Percentiles rank a stretch among this genome's conserved stretches.
phyloP scores from a whole-genome alignment of 2,329 filamentous ascomycete genomes.

The Cytospora piceae region DNA sequence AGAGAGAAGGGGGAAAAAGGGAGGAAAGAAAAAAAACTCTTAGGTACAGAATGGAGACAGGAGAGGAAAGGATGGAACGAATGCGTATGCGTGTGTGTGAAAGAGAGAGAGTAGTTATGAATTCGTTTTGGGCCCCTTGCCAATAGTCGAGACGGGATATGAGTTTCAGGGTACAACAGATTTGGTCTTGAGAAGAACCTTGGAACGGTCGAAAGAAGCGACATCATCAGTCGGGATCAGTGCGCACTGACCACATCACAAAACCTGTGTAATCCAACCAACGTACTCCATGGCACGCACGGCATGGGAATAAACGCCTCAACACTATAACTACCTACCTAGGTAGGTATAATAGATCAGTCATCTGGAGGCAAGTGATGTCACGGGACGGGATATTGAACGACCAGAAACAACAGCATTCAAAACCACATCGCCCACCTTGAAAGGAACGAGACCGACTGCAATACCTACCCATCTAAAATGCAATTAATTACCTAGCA shows the following conservation, averaged over 20 bases:
- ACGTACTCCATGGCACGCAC: background rate
- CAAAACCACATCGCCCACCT: too few species aligned
- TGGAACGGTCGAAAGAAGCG: slow-evolving; percentile 1
- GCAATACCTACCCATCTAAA: too few species aligned
- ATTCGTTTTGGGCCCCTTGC: background rate
- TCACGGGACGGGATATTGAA: background rate
- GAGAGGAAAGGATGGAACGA: too few species aligned
- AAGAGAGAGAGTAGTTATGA: background rate
- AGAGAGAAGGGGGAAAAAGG: background rate
- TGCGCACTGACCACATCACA: background rate
- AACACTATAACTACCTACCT: too few species aligned
- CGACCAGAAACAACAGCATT: too few species aligned
- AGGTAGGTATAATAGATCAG: too few species aligned
- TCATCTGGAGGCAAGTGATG: background rate
- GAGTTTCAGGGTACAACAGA: background rate
- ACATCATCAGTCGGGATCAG: background rate
- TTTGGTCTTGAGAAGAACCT: background rate
- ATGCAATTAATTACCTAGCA: too few species aligned
- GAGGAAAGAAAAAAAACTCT: too few species aligned
- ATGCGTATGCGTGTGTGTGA: background rate
- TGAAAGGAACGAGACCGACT: too few species aligned
- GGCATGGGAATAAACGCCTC: too few species aligned
- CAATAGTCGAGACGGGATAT: background rate
- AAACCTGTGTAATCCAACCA: background rate
- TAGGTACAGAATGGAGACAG: too few species aligned